These are phyloP conservation scores for Drosera spatulata DNA, from an alignment of 179 eudicot species.

Conservation along the genomic window DNA sequence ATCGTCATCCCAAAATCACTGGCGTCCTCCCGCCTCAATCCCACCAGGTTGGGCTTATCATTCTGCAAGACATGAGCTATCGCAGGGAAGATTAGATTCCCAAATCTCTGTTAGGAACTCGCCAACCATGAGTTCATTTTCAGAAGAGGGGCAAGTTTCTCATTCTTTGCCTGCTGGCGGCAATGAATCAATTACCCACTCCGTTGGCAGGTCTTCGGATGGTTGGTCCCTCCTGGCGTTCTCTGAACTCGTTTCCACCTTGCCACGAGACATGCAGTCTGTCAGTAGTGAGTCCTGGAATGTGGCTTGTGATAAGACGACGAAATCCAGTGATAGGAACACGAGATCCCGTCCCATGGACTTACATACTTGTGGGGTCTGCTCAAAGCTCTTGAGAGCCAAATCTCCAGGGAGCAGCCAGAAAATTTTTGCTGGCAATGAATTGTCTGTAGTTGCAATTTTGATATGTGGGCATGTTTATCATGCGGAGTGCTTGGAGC, in stretches of 20 bases:
- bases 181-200: slow-evolving; percentile 54
- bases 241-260: slow-evolving; percentile 54
- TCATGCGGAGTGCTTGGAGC: slow-evolving; percentile 53
- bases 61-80: slow-evolving; percentile 39
- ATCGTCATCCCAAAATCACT: slow-evolving; percentile 39
- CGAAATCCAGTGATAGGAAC: slow-evolving; percentile 26
- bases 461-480: slow-evolving; percentile 6
- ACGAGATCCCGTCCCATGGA: slow-evolving; percentile 25
- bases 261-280: slow-evolving; percentile 68
- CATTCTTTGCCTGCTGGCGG: slow-evolving; percentile 35
- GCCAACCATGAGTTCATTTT: slow-evolving; percentile 37
- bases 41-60: slow-evolving; percentile 46
- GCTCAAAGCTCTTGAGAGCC: slow-evolving; percentile 39
- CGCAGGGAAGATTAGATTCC: slow-evolving; percentile 48
- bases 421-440: slow-evolving; percentile 27
- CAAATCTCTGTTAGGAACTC: slow-evolving; percentile 53
- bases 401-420: slow-evolving; percentile 46
- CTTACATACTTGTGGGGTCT: slow-evolving; percentile 35
- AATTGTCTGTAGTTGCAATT: slow-evolving; percentile 42
- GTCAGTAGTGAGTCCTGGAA: slow-evolving; percentile 61
- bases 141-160: slow-evolving; percentile 38
- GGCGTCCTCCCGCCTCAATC: slow-evolving; percentile 44
- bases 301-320: slow-evolving; percentile 34
- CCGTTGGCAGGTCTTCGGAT: slow-evolving; percentile 73
- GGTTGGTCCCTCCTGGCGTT: slow-evolving; percentile 65